These are phyloP conservation scores for Dittrichia graveolens DNA, from an alignment of 129 eudicot species.

Conservation along the genomic window DNA sequence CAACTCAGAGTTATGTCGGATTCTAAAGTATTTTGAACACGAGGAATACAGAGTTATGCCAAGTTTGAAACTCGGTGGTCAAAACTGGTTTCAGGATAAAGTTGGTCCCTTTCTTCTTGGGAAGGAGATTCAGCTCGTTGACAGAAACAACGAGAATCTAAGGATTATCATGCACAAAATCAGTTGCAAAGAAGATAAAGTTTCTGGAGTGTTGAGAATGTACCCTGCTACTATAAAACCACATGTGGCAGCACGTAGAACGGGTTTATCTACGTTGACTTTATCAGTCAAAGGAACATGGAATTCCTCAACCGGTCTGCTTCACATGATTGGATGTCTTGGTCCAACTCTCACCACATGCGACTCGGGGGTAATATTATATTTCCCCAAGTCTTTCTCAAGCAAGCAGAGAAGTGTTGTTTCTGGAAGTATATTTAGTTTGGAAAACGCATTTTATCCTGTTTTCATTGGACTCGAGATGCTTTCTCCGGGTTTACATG, in stretches of 20 bases:
- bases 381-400: conserved; percentile 37
- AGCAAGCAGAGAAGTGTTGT: conserved; percentile 41
- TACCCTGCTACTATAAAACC: conserved; percentile 23
- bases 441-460: conserved; percentile 18
- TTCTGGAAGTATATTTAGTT: conserved; percentile 41
- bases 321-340: conserved; percentile 46
- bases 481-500: conserved; percentile 13
- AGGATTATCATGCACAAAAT: conserved; percentile 36
- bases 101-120: conserved; percentile 35
- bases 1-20: conserved; percentile 34
- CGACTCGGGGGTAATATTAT: conserved; percentile 25
- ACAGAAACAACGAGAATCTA: conserved; percentile 32
- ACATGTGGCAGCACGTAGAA: conserved; percentile 35
- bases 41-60: conserved; percentile 33
- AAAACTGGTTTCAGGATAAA: conserved; percentile 19
- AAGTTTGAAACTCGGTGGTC: conserved; percentile 37
- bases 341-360: conserved; percentile 29
- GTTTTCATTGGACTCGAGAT: conserved; percentile 29
- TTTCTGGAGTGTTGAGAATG: conserved; percentile 46
- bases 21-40: conserved; percentile 27
- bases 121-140: conserved; percentile 34
- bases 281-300: conserved; percentile 46
- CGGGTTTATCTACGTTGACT: conserved; percentile 43
- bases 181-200: conserved; percentile 30
- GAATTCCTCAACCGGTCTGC: conserved; percentile 39